phyloP scores from a whole-genome alignment of 192 early-diverging fungal species.

The Backusella tarrabulga region DNA sequence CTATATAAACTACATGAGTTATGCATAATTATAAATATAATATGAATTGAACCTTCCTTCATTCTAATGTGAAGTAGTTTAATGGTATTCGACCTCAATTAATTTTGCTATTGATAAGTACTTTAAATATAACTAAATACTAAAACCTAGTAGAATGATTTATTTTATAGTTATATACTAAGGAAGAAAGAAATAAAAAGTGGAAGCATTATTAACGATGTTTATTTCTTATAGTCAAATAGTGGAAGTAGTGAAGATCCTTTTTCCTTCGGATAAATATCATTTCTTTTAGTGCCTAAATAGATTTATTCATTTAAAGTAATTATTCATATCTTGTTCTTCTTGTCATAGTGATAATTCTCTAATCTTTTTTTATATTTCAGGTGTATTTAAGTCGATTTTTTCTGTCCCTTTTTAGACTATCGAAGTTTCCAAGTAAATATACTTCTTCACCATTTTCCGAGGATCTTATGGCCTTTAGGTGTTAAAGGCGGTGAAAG shows the following conservation, averaged over 20 bases:
- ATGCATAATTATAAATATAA: not conserved
- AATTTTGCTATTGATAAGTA: not conserved
- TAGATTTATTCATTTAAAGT: not conserved
- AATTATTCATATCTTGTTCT: not conserved
- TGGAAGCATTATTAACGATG: not conserved
- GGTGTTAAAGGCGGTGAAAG: not conserved
- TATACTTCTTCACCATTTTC: not conserved
- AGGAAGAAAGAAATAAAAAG: not conserved
- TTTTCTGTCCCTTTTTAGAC: not conserved
- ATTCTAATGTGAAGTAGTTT: not conserved
- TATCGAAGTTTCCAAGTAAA: not conserved
- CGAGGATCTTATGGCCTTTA: not conserved
- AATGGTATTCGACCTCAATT: not conserved
- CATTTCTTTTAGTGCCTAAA: not conserved
- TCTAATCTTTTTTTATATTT: not conserved
- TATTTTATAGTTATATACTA: not conserved
- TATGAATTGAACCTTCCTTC: not conserved
- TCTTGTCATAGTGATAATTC: not conserved
- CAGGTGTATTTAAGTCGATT: not conserved
- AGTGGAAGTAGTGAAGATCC: not conserved
- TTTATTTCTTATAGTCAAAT: not conserved
- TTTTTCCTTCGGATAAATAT: not conserved
- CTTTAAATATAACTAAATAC: not conserved
- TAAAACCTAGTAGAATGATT: not conserved
- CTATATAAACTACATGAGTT: not conserved